Evolutionary conservation across 176 grass and related monocot species (phyloP), one percentile per base, ranked within the genome.

Genomic region (Raddia guianensis): DNA sequence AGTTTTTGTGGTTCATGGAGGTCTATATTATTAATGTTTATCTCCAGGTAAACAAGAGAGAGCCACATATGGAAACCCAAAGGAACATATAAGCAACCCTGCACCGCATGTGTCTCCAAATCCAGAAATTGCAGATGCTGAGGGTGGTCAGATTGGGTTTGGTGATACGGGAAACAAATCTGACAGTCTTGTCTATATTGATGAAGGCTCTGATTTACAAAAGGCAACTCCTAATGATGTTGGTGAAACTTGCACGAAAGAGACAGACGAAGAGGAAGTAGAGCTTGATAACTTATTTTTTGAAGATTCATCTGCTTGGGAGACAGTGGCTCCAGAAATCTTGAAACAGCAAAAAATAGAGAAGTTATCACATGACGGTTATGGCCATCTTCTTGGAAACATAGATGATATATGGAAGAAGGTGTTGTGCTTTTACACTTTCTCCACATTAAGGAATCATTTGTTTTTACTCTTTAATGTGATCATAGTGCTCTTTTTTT

Each of bases 401-500:
- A 89, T 98, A 85, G 95, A 98, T 76, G 92, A 98, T 44, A 87
- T 98, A 65, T 98, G 95, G 95, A 98, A 91, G 82, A 94, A 98
- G 92, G 95, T 90, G 51, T 67, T 54, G 33, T 74, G 66, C 69
- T 49, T 79, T 66, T 77, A 35, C 42, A 65, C 37, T 55, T 42
- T 27, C 75, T 78, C 58, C 32, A 70, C 73, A 58, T 60, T 66
- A 40, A 62, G 3, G 18, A 46, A 77, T 73, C 64, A 16, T 76
- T 33, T 74, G 45, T 69, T n/a, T 49, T 79, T 67, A 7, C 34
- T 43, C 37, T 48, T 71, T 57, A 69, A 19, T 62, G 53, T 72
- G 53, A 60, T 81, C 10, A n/a, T 55, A 19, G 32, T 68, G 50
- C 14, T 71, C 15, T 13, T 59, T 71, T 27, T 50, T 62, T 45